Evolutionary conservation across 352 stramenopile genomes (phyloP).

Genomic region (Globisporangium orthogonon): DNA sequence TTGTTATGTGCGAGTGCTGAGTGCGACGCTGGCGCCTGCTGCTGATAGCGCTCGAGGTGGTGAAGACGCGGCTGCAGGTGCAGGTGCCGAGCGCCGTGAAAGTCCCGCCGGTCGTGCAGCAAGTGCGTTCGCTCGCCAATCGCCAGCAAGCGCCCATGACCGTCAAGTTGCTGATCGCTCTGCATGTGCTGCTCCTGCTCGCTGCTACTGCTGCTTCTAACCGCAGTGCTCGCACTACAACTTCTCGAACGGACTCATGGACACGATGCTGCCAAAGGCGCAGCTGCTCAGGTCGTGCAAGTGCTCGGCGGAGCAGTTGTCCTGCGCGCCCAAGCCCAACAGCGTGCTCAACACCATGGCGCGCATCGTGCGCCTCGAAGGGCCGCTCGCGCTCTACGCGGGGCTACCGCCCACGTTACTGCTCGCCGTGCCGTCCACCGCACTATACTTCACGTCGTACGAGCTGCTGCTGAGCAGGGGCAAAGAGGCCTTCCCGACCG

Average conservation of each 20-base stretch:
- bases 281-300: constrained; percentile 45
- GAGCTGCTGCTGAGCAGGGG: constrained; percentile 57
- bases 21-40: neutral
- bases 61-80: constrained; percentile 79
- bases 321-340: constrained; percentile 22
- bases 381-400: constrained; percentile 59
- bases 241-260: constrained; percentile 79
- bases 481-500: constrained; percentile 29
- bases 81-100: constrained; percentile 55
- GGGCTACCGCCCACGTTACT: constrained; percentile 87
- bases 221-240: constrained; percentile 58
- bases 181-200: too few relatives aligned
- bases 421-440: constrained; percentile 90
- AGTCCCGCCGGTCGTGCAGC: constrained; percentile 33
- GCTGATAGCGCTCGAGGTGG: constrained; percentile 64
- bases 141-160: neutral
- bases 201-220: neutral
- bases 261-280: constrained; percentile 74
- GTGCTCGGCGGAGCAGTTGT: constrained; percentile 42
- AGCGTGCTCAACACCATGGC: constrained; percentile 62
- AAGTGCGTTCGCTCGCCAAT: constrained; percentile 18
- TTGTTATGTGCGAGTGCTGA: neutral
- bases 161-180: too few relatives aligned
- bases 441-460: constrained; percentile 93
- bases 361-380: constrained; percentile 56